Evolutionary conservation across 305 asterid genomes (phyloP).

Genomic region (Withania somnifera): DNA sequence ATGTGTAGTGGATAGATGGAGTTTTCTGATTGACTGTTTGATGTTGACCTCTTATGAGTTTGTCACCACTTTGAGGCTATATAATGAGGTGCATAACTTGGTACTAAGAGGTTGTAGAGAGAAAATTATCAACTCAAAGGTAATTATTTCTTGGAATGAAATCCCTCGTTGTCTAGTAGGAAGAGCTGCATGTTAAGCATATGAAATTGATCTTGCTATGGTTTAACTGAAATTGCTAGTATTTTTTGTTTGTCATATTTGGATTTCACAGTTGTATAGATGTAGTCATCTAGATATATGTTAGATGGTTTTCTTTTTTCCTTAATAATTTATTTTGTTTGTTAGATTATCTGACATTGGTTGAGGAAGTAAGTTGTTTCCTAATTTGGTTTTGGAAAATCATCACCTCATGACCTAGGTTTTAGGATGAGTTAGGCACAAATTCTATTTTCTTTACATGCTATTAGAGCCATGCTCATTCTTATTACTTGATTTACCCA

Average conservation of each 20-base stretch:
- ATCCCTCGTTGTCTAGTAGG: background rate
- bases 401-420: background rate
- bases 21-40: slow-evolving; percentile 30
- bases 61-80: slow-evolving; percentile 34
- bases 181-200: background rate
- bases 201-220: background rate
- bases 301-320: background rate
- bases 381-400: background rate
- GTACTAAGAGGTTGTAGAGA: slow-evolving; percentile 26
- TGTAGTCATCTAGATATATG: background rate
- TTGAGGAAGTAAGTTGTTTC: background rate
- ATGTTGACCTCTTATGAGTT: slow-evolving; percentile 40
- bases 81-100: slow-evolving; percentile 37
- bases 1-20: slow-evolving; percentile 53
- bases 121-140: slow-evolving; percentile 36
- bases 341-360: background rate
- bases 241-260: background rate
- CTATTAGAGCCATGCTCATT: background rate
- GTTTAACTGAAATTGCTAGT: background rate
- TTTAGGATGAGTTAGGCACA: background rate
- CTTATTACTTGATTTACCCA: background rate
- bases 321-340: background rate
- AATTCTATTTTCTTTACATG: background rate
- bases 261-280: background rate
- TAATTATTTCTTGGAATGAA: slow-evolving; percentile 8